Conservation (phyloP, 306 rosid genomes). For the Trifolium subterraneum region DNA sequence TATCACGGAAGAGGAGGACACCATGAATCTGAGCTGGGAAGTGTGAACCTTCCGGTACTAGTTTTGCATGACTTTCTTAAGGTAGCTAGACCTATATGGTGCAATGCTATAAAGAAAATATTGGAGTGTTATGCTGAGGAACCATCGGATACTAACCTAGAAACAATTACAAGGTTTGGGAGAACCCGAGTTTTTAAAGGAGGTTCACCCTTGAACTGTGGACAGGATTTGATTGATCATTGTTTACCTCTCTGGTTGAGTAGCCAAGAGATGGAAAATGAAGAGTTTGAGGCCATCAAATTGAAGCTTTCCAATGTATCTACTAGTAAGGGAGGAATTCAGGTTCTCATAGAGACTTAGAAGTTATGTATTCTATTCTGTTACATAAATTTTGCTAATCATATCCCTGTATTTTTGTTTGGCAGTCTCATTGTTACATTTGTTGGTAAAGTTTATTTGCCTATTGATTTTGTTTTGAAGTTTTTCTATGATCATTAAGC, state of each 20-base stretch:
- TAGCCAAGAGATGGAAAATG: slow-evolving; percentile 77
- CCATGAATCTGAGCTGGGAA: slow-evolving; percentile 84
- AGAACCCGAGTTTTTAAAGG: slow-evolving; percentile 59
- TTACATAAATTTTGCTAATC: not conserved
- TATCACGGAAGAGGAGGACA: slow-evolving; percentile 88
- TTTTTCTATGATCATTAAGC: slow-evolving; percentile 28
- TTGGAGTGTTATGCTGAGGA: slow-evolving; percentile 70
- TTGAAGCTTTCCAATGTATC: slow-evolving; percentile 73
- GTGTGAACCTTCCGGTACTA: slow-evolving; percentile 87
- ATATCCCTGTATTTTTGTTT: slow-evolving; percentile 5
- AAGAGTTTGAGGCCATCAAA: slow-evolving; percentile 69
- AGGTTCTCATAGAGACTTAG: slow-evolving; percentile 53
- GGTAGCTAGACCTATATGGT: slow-evolving; percentile 87
- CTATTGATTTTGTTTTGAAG: slow-evolving; percentile 33
- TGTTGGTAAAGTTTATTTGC: slow-evolving; percentile 32
- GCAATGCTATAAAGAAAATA: slow-evolving; percentile 67
- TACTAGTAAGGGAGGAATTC: slow-evolving; percentile 49
- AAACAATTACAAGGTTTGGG: slow-evolving; percentile 66
- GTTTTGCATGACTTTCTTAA: slow-evolving; percentile 75
- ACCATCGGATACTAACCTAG: slow-evolving; percentile 81
- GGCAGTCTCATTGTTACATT: slow-evolving; percentile 41
- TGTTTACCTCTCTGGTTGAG: slow-evolving; percentile 81
- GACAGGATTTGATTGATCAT: slow-evolving; percentile 69
- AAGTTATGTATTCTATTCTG: slow-evolving; percentile 32
- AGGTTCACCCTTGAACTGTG: slow-evolving; percentile 55